Percentiles rank a stretch among this genome's conserved stretches.
These are phyloP conservation scores for Globisporangium cystogenes DNA, from an alignment of 352 stramenopile genomes.

Conservation along the genomic window DNA sequence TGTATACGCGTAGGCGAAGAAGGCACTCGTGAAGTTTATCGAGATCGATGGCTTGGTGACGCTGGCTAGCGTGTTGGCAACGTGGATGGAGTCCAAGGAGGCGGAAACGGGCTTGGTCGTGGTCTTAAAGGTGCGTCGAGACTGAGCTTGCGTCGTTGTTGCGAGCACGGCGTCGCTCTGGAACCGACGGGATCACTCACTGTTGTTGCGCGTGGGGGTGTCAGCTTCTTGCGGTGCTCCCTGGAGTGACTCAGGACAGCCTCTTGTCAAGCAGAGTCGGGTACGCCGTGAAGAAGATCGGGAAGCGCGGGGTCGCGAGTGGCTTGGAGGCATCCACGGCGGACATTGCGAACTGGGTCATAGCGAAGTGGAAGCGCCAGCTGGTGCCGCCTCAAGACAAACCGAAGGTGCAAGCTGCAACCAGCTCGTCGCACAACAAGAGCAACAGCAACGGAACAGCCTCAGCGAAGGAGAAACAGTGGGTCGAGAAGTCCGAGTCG, in stretches of 20 bases:
- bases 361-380: slow-evolving; percentile 49
- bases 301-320: slow-evolving; percentile 22
- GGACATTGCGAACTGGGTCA: slow-evolving; percentile 43
- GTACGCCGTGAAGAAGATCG: slow-evolving; percentile 34
- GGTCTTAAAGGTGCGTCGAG: slow-evolving; percentile 45
- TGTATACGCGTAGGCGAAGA: slow-evolving; percentile 28
- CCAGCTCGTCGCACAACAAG: slow-evolving; percentile 8
- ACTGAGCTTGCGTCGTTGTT: too few relatives aligned
- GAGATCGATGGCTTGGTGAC: slow-evolving; percentile 37
- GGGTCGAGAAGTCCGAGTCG: slow-evolving; percentile 7
- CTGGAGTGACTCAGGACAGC: slow-evolving; percentile 35
- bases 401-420: not conserved
- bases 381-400: slow-evolving; percentile 18
- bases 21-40: slow-evolving; percentile 45
- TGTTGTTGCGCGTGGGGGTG: too few relatives aligned
- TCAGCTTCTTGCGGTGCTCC: slow-evolving; percentile 51
- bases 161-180: too few relatives aligned
- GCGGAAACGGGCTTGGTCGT: slow-evolving; percentile 51
- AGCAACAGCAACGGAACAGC: slow-evolving; percentile 7
- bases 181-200: too few relatives aligned
- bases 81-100: slow-evolving; percentile 40
- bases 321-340: slow-evolving; percentile 21
- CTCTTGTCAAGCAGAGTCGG: slow-evolving; percentile 50
- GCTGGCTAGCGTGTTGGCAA: slow-evolving; percentile 34
- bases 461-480: slow-evolving; percentile 2